Base-by-base conservation (phyloP, 1,139 yeast species). In the Scheffersomyces illinoinensis region DNA sequence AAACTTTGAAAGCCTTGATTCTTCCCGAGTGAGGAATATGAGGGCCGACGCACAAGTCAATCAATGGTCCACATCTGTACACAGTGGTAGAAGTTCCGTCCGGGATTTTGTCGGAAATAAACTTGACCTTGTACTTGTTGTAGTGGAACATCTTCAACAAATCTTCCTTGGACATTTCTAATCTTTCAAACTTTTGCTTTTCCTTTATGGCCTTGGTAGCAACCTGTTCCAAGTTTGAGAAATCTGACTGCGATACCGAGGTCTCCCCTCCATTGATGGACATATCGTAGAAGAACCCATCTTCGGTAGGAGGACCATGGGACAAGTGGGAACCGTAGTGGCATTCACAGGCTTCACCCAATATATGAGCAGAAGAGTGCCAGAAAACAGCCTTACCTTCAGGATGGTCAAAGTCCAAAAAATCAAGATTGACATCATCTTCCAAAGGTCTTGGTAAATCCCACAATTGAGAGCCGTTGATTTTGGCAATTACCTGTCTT, bases 331-430 rank as follows among this genome's bases (percentile, higher is more conserved):
- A 96, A 64, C 98, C 98, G 74, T 89, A 83, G 76, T 92, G 96
- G 75, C 97, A 90, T 79, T 96, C 99, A 80, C 97, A 90, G 56
- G 98, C 96, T 80, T 96, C 99, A 76, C 99, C 99, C 68, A 96
- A 83, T 61, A 96, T 95, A 78, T 96, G 99, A 59, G 99, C 99
- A 67, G 97, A 90, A 5, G 99, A 95, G 76, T 96, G 99, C 99
- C 99, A 96, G 79, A 96, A 96, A 54, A 95, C 99, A 65, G 88
- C 88, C 74, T 89, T 91, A 75, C 98, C 99, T 72, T 93, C 98
- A 23, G 91, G 92, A 64, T 77, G 79, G 24, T 80, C 84, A 59
- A 96, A 96, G 64, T 81, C 85, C 63, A 79, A 77, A 68, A 93
- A 90, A 73, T 92, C 96, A 65, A 96, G 81, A 53, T 77, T 74